Conservation (phyloP, 2,329 filamentous ascomycete species). For the Scolecobasidium constrictum region DNA sequence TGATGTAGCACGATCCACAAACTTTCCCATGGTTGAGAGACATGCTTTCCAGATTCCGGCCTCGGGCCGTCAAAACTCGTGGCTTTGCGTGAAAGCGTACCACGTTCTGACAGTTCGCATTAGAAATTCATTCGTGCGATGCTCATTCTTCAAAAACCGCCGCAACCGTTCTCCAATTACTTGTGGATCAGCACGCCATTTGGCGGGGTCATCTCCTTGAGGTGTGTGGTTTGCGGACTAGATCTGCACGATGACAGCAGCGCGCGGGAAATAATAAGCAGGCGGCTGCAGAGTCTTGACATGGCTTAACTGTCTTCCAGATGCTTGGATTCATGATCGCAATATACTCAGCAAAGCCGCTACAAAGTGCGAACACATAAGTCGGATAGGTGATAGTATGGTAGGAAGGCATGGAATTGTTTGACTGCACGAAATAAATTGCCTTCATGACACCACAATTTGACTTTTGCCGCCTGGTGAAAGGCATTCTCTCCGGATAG, state of each 20-base stretch:
- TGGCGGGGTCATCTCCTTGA: neutral
- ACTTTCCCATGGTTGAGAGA: neutral
- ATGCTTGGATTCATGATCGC: too few relatives aligned
- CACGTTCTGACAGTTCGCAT: neutral
- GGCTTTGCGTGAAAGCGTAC: neutral
- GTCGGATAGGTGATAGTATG: too few relatives aligned
- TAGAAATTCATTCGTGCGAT: neutral
- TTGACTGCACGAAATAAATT: too few relatives aligned
- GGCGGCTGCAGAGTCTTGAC: neutral
- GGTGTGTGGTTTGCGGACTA: neutral
- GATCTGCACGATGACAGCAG: neutral
- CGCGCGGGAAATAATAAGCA: neutral
- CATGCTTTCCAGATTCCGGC: neutral
- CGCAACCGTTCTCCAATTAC: neutral
- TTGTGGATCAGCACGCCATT: neutral
- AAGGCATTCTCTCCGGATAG: too few relatives aligned
- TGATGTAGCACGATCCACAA: neutral
- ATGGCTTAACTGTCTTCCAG: neutral
- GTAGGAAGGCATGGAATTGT: too few relatives aligned
- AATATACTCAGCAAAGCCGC: too few relatives aligned
- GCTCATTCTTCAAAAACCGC: neutral
- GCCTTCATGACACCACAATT: too few relatives aligned
- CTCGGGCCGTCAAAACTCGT: neutral
- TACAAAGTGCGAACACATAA: too few relatives aligned
- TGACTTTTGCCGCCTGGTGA: too few relatives aligned